Conservation (phyloP, 495 filamentous ascomycete genomes). For the Aspergillus conjunctus region DNA sequence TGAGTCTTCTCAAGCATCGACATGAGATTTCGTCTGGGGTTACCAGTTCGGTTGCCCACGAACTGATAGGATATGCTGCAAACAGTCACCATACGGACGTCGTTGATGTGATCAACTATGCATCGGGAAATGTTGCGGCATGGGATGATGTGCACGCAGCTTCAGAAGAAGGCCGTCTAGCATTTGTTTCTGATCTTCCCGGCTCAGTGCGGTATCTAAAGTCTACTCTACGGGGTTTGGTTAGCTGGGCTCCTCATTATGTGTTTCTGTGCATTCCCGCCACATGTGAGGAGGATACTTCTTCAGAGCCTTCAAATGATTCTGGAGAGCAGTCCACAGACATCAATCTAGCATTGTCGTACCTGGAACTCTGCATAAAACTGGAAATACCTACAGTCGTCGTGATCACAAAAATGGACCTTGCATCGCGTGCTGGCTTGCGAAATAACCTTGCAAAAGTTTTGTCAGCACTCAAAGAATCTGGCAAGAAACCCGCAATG, state of each 20-base stretch:
- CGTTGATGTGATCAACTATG: slow-evolving; percentile 79
- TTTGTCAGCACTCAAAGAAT: slow-evolving; percentile 74
- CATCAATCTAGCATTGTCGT: slow-evolving; percentile 72
- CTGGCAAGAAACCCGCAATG: slow-evolving; percentile 71
- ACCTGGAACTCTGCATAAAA: slow-evolving; percentile 85
- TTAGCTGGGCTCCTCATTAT: slow-evolving; percentile 97
- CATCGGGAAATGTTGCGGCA: slow-evolving; percentile 79
- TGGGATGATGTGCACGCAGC: slow-evolving; percentile 91
- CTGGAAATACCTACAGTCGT: slow-evolving; percentile 74
- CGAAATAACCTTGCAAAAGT: slow-evolving; percentile 68
- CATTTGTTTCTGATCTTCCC: slow-evolving; percentile 87
- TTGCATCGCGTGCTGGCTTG: slow-evolving; percentile 72
- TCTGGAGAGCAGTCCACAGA: slow-evolving; percentile 53
- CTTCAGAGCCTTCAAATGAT: slow-evolving; percentile 49
- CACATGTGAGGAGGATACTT: slow-evolving; percentile 61
- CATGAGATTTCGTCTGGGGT: slow-evolving; percentile 91
- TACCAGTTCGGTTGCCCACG: slow-evolving; percentile 90
- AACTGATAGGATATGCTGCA: slow-evolving; percentile 78
- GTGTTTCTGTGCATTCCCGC: slow-evolving; percentile 85
- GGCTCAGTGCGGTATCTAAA: slow-evolving; percentile 85
- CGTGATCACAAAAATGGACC: slow-evolving; percentile 86
- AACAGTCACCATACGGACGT: slow-evolving; percentile 26
- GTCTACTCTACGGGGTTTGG: slow-evolving; percentile 82
- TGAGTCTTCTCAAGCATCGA: slow-evolving; percentile 87
- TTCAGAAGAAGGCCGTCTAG: slow-evolving; percentile 73